These are phyloP conservation scores for Lichtheimia hyalospora DNA, from an alignment of 371 early-diverging fungal genomes.

Conservation along the genomic window DNA sequence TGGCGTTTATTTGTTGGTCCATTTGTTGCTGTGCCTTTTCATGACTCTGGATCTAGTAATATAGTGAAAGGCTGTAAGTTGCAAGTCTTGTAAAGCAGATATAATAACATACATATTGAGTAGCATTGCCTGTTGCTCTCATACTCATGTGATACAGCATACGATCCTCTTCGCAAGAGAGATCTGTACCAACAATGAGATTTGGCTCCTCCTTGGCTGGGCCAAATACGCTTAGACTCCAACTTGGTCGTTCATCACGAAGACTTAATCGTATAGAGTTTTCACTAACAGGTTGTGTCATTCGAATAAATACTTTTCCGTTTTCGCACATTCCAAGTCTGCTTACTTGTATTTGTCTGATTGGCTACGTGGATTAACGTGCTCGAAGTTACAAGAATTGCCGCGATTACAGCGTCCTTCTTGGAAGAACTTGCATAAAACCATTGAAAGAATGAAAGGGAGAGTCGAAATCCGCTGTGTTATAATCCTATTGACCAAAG, in stretches of 20 bases:
- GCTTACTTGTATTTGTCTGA: conserved; percentile 37
- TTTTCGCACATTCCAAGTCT: neutral
- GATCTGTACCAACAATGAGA: conserved; percentile 56
- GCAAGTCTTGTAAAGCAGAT: neutral
- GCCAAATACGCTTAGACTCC: conserved; percentile 54
- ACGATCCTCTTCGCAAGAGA: conserved; percentile 60
- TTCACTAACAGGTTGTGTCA: conserved; percentile 24
- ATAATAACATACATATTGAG: conserved; percentile 39
- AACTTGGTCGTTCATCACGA: conserved; percentile 48
- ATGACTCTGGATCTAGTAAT: conserved; percentile 20
- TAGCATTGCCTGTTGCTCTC: conserved; percentile 29
- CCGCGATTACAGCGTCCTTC: conserved; percentile 49
- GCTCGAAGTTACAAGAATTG: conserved; percentile 45
- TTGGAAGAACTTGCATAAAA: conserved; percentile 48
- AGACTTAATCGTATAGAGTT: conserved; percentile 41
- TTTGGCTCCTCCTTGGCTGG: conserved; percentile 70
- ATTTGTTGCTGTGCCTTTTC: conserved; percentile 27
- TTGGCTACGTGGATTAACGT: conserved; percentile 17
- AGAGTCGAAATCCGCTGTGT: neutral
- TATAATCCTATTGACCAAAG: too few species aligned
- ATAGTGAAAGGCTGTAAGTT: neutral
- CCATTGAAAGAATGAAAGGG: conserved; percentile 16
- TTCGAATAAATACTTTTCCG: neutral
- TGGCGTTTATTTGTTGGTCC: conserved; percentile 36
- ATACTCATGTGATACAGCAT: conserved; percentile 46